A percentile compares a stretch with the other conserved stretches of the same genome.
Conservation (phyloP, 108 stramenopile genomes). For the Cyclostephanos invisitatus region DNA sequence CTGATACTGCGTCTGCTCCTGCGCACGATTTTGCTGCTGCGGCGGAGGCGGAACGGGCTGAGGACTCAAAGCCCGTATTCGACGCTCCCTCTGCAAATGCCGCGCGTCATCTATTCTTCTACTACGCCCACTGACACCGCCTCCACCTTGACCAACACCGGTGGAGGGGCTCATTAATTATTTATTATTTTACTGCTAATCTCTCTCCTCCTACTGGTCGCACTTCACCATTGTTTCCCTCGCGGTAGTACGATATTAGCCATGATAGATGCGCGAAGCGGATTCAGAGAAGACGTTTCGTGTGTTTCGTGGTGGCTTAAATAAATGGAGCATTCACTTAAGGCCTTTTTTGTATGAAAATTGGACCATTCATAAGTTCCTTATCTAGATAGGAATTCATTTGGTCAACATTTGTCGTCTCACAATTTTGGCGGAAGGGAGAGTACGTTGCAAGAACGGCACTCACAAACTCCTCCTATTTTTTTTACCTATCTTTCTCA, state of each 20-base stretch:
- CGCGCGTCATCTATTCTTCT: not conserved
- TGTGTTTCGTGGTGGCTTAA: no score
- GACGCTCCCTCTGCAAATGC: not conserved
- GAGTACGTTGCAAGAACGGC: no score
- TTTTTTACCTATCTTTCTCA: no score
- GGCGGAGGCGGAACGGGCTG: not conserved
- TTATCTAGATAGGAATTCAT: no score
- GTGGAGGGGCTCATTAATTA: not conserved
- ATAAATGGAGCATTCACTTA: no score
- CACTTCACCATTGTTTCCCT: not conserved
- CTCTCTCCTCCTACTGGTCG: not conserved
- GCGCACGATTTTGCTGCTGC: not conserved
- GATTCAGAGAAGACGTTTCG: no score
- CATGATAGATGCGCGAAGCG: no score
- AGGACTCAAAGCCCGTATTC: not conserved
- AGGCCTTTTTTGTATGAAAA: no score
- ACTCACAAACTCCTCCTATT: no score
- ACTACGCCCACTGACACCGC: not conserved
- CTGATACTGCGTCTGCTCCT: not conserved
- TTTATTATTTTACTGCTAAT: not conserved
- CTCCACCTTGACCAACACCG: not conserved
- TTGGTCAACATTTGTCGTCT: no score
- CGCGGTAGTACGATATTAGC: not conserved
- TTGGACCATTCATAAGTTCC: no score
- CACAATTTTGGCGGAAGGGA: no score